phyloP scores from a whole-genome alignment of 192 early-diverging fungal genomes.

The Haplosporangium gracile region DNA sequence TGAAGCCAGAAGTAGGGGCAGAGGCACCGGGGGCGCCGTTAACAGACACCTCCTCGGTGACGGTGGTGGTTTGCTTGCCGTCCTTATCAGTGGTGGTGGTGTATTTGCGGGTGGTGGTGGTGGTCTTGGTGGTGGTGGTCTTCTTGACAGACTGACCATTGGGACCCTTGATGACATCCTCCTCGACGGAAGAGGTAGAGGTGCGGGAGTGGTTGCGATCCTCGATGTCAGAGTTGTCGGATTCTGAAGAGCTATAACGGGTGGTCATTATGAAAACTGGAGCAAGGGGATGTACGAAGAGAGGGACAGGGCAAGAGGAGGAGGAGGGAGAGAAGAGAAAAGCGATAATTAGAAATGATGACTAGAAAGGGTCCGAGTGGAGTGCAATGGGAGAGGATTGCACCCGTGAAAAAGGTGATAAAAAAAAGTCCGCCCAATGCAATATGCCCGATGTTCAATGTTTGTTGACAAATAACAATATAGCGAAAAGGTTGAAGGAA shows the following conservation, averaged over 20 bases:
- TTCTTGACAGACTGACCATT: conserved; percentile 7
- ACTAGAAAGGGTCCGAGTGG: conserved; percentile 1
- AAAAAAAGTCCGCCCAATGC: neutral
- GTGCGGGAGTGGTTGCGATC: conserved; percentile 62
- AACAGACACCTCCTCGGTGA: conserved; percentile 65
- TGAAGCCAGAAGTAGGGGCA: conserved; percentile 15
- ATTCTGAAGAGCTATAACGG: conserved; percentile 40
- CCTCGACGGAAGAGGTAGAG: conserved; percentile 63
- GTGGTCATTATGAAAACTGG: conserved; percentile 48
- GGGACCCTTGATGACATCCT: conserved; percentile 57
- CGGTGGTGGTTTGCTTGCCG: conserved; percentile 62
- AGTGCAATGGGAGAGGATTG: neutral
- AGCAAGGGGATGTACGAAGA: neutral
- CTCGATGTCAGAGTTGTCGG: conserved; percentile 39
- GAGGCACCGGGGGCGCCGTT: conserved; percentile 46
- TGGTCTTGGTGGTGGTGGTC: conserved; percentile 31
- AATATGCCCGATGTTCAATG: neutral
- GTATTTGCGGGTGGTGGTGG: conserved; percentile 19
- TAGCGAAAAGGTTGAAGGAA: neutral
- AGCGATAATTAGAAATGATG: conserved; percentile 7
- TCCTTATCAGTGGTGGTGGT: conserved; percentile 52
- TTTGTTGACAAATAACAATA: conserved; percentile 1
- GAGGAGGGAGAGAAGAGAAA: conserved; percentile 4
- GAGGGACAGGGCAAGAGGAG: neutral
- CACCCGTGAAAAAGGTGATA: neutral